Evolutionary conservation across 495 filamentous ascomycete species (phyloP).

Genomic region (Penicillium parvum): DNA sequence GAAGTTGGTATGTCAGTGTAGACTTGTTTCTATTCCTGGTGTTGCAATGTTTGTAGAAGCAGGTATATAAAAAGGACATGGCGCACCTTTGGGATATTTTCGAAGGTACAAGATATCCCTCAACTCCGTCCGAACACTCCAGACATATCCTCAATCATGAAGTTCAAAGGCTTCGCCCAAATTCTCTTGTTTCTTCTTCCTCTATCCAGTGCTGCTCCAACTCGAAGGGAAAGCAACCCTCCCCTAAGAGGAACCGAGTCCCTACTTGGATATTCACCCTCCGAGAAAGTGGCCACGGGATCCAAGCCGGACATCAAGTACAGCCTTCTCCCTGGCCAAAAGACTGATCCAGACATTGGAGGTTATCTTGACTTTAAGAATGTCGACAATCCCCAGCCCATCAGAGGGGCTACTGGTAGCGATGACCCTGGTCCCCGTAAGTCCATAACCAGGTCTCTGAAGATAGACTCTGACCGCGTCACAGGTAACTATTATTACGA

Average conservation of each 20-base stretch:
- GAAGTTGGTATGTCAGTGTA: not conserved
- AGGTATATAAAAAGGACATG: not conserved
- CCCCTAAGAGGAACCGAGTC: slow-evolving; percentile 29
- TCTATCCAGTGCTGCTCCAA: slow-evolving; percentile 18
- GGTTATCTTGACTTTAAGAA: slow-evolving; percentile 60
- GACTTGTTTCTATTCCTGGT: not conserved
- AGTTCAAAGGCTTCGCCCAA: slow-evolving; percentile 4
- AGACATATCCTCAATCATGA: slow-evolving; percentile 8
- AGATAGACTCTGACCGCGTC: not conserved
- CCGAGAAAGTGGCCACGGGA: slow-evolving; percentile 26
- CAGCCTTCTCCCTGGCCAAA: slow-evolving; percentile 51
- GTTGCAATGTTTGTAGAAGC: not conserved
- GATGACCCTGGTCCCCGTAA: slow-evolving; percentile 61
- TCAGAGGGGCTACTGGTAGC: slow-evolving; percentile 53
- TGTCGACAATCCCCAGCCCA: slow-evolving; percentile 61
- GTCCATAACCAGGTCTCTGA: slow-evolving; percentile 9
- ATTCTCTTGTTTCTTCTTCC: slow-evolving; percentile 4
- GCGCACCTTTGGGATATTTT: not conserved
- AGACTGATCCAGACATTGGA: slow-evolving; percentile 52
- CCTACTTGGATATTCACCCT: slow-evolving; percentile 36
- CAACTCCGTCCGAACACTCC: too few relatives aligned
- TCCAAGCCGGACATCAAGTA: slow-evolving; percentile 36
- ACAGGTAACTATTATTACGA: slow-evolving; percentile 56
- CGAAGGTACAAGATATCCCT: too few relatives aligned
- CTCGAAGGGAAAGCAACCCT: slow-evolving; percentile 20